Conservation (phyloP, 1,139 yeast species). For the Kluyveromyces marxianus region DNA sequence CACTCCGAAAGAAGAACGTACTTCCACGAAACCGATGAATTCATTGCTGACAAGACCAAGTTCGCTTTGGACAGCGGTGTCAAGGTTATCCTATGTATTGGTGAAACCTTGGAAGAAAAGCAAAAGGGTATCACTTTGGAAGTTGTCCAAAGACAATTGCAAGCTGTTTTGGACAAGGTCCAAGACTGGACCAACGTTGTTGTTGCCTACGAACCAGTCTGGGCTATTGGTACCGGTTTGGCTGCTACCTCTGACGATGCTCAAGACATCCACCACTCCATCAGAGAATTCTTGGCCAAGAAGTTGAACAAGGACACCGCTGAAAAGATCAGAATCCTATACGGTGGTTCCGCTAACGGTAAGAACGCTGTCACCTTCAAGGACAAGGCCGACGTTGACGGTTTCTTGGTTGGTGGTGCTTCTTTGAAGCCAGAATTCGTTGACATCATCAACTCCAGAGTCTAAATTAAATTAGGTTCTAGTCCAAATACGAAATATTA, state of each 20-base stretch:
- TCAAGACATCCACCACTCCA: conserved; percentile 84
- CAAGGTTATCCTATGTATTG: conserved; percentile 90
- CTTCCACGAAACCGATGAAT: conserved; percentile 83
- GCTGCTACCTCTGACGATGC: conserved; percentile 99
- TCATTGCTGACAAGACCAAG: conserved; percentile 90
- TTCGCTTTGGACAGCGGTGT: conserved; percentile 86
- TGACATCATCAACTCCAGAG: conserved; percentile 89
- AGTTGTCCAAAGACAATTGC: conserved; percentile 84
- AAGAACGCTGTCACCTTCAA: conserved; percentile 85
- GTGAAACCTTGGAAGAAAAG: conserved; percentile 95
- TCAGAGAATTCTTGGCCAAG: conserved; percentile 73
- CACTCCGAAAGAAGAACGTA: conserved; percentile 98
- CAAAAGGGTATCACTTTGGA: conserved; percentile 78
- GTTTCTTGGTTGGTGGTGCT: conserved; percentile 99
- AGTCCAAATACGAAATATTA: background rate
- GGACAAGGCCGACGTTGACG: conserved; percentile 91
- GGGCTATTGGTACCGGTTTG: conserved; percentile 99
- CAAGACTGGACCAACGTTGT: conserved; percentile 90
- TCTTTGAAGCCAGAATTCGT: conserved; percentile 96
- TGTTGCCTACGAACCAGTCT: conserved; percentile 98
- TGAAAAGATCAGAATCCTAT: conserved; percentile 75
- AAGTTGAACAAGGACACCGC: conserved; percentile 78
- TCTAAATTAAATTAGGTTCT: conserved; percentile 33
- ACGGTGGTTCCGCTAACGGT: conserved; percentile 99
- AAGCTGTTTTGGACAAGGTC: conserved; percentile 77